phyloP scores from a whole-genome alignment of 2,329 filamentous ascomycete genomes.

The Penicillium sp. region DNA sequence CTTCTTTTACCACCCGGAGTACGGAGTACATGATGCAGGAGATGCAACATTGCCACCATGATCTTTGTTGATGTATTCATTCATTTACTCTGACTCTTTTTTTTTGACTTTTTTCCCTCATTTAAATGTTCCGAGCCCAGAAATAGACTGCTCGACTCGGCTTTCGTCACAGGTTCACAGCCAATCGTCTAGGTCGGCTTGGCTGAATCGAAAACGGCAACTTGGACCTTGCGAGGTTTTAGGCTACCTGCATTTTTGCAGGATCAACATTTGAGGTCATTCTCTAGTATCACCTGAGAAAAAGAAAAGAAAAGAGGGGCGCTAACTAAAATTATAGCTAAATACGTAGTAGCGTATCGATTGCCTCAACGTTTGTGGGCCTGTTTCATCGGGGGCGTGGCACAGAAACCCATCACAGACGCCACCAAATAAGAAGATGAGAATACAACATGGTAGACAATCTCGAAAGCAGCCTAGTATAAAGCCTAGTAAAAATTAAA shows the following conservation, averaged over 20 bases:
- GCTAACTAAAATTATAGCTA: conserved; percentile 9
- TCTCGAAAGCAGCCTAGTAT: neutral
- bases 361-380: conserved; percentile 11
- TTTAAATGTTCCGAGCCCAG: conserved; percentile 20
- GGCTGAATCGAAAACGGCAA: neutral
- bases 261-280: conserved; percentile 18
- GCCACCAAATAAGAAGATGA: conserved; percentile 14
- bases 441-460: conserved; percentile 10
- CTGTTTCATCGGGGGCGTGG: conserved; percentile 12
- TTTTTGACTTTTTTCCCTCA: neutral
- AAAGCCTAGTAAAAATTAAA: neutral
- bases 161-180: neutral
- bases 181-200: conserved; percentile 2
- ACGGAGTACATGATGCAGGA: conserved; percentile 29
- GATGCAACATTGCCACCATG: conserved; percentile 27
- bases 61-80: neutral
- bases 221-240: neutral
- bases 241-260: conserved; percentile 16
- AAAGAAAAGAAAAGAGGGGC: neutral
- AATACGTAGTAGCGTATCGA: conserved; percentile 9
- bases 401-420: conserved; percentile 3
- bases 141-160: conserved; percentile 2
- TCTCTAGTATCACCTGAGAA: conserved; percentile 21
- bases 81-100: neutral
- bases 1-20: neutral